Evolutionary conservation across 306 rosid genomes (phyloP).

Genomic region (Corylus avellana): DNA sequence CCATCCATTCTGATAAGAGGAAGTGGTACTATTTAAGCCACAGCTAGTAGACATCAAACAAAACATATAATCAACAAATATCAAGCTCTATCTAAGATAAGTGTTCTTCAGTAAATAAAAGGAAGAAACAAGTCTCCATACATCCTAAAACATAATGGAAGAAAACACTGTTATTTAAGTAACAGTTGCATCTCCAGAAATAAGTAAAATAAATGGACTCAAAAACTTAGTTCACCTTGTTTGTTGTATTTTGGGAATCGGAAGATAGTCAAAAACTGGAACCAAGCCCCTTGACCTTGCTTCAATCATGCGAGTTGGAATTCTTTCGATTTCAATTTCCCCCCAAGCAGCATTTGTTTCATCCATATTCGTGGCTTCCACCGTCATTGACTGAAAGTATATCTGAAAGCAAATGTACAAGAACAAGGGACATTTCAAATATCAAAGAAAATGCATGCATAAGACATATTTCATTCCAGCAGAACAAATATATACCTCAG

Average conservation of each 20-base stretch:
- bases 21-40: not conserved
- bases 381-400: constrained; percentile 67
- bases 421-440: constrained; percentile 12
- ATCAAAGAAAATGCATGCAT: constrained; percentile 14
- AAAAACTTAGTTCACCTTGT: constrained; percentile 50
- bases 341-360: constrained; percentile 54
- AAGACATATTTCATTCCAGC: constrained; percentile 11
- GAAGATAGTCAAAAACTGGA: constrained; percentile 73
- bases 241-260: constrained; percentile 48
- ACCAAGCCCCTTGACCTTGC: constrained; percentile 75
- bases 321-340: constrained; percentile 79
- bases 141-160: not conserved
- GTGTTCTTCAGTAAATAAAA: not conserved
- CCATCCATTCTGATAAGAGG: not conserved
- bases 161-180: not conserved
- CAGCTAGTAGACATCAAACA: not conserved
- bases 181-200: not conserved
- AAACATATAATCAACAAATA: not conserved
- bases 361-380: constrained; percentile 50
- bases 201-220: constrained; percentile 13
- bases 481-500: constrained; percentile 65
- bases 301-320: constrained; percentile 65
- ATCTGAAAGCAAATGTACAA: constrained; percentile 54
- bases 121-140: not conserved
- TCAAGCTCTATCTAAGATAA: not conserved